Conservation (phyloP, 2,329 filamentous ascomycete species). For the Neonectria punicea region DNA sequence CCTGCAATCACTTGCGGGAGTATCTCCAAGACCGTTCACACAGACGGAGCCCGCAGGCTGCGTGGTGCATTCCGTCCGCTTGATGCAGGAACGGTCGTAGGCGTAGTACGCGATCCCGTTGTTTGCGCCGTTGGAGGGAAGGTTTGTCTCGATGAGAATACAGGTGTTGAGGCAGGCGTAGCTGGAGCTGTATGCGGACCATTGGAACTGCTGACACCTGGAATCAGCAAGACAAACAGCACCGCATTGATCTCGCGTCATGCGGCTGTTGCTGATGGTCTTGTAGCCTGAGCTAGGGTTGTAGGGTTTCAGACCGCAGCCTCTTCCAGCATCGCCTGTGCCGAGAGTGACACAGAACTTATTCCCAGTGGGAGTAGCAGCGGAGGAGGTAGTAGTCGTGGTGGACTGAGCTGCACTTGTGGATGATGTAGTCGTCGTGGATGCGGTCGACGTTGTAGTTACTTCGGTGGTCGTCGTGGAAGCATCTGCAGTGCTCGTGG, state of each 20-base stretch:
- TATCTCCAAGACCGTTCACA: constrained; percentile 33
- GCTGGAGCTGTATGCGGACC: constrained; percentile 22
- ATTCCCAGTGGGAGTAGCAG: constrained; percentile 3
- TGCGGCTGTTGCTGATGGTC: constrained; percentile 21
- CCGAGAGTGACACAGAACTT: constrained; percentile 32
- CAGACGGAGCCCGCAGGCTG: constrained; percentile 27
- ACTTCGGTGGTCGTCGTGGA: neutral
- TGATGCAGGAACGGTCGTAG: constrained; percentile 34
- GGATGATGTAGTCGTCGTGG: neutral
- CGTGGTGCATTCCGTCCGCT: constrained; percentile 18
- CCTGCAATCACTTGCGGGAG: constrained; percentile 28
- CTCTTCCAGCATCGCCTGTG: constrained; percentile 24
- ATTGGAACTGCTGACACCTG: constrained; percentile 35
- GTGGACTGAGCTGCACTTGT: neutral
- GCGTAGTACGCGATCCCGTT: constrained; percentile 26
- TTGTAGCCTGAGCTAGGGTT: constrained; percentile 33
- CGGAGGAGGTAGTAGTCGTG: constrained; percentile 2
- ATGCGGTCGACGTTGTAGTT: neutral
- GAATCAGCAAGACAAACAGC: constrained; percentile 31
- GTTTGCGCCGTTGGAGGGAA: constrained; percentile 20
- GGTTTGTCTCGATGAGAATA: constrained; percentile 20
- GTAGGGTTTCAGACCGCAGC: constrained; percentile 32
- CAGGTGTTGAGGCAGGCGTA: constrained; percentile 29
- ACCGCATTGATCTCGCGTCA: constrained; percentile 32
- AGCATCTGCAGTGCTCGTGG: constrained; percentile 4